Conservation (phyloP, 306 rosid genomes). For the Medicago ruthenica region DNA sequence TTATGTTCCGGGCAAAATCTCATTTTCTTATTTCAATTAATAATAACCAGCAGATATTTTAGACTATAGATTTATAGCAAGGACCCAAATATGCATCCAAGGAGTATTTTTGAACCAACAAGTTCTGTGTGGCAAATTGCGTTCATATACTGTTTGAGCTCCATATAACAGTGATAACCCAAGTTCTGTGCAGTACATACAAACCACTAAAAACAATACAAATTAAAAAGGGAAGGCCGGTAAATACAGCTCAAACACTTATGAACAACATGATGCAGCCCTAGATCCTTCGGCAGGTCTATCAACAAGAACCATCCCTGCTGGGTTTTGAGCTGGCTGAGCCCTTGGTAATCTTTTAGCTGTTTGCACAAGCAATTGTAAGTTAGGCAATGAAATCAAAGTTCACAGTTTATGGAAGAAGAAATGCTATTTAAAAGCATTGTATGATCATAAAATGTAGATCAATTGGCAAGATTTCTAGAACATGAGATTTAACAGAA, state of each 20-base stretch:
- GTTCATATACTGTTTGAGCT: slow-evolving; percentile 37
- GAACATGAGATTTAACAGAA: slow-evolving; percentile 17
- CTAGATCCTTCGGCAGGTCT: slow-evolving; percentile 62
- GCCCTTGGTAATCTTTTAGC: slow-evolving; percentile 71
- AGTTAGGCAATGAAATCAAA: slow-evolving; percentile 32
- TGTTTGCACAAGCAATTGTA: slow-evolving; percentile 47
- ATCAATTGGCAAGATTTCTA: slow-evolving; percentile 15
- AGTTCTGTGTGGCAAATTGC: slow-evolving; percentile 42
- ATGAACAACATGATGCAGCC: slow-evolving; percentile 67
- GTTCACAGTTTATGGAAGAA: slow-evolving; percentile 10
- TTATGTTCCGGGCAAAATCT: neutral
- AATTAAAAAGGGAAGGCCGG: slow-evolving; percentile 27
- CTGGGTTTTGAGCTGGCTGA: slow-evolving; percentile 67
- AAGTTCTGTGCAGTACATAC: slow-evolving; percentile 39
- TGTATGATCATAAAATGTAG: neutral
- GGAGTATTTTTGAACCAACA: slow-evolving; percentile 40
- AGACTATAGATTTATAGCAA: neutral
- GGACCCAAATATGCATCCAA: slow-evolving; percentile 13
- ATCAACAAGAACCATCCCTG: slow-evolving; percentile 73
- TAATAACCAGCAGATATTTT: neutral
- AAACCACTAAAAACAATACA: slow-evolving; percentile 47
- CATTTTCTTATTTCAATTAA: neutral
- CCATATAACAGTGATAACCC: slow-evolving; percentile 40
- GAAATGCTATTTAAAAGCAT: slow-evolving; percentile 8
- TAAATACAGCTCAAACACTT: slow-evolving; percentile 28